phyloP scores from a whole-genome alignment of 2,329 filamentous ascomycete genomes.

The Arthrinium puccinioides region DNA sequence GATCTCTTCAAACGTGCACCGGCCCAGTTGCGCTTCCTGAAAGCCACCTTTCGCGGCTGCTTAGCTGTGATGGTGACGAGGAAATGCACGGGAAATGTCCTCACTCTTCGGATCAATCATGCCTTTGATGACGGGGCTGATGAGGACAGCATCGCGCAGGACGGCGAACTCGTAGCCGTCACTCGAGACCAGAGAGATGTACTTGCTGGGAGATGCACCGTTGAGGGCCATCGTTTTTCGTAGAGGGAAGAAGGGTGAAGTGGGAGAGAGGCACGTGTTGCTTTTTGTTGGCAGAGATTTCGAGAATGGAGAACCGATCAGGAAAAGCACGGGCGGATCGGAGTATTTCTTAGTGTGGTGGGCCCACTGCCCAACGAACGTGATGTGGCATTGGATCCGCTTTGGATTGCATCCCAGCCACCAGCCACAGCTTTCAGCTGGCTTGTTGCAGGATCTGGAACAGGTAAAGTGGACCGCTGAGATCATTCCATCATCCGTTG shows the following conservation, averaged over 20 bases:
- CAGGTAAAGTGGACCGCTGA: not conserved
- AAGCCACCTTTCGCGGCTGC: conserved; percentile 45
- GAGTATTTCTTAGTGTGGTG: not conserved
- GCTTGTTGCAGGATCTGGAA: not conserved
- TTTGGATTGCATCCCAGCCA: not conserved
- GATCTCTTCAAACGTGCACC: conserved; percentile 64
- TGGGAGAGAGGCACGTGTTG: not conserved
- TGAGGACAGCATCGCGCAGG: conserved; percentile 60
- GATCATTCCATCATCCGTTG: conserved; percentile 1
- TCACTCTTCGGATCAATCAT: conserved; percentile 66
- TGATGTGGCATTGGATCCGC: not conserved
- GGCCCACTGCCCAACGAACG: too few species aligned
- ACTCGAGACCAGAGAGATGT: conserved; percentile 68
- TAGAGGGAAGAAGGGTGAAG: conserved; percentile 1
- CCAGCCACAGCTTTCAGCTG: not conserved
- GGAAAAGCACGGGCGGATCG: not conserved
- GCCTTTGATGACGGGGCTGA: conserved; percentile 65
- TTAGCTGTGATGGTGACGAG: conserved; percentile 6
- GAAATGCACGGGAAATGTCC: conserved; percentile 15
- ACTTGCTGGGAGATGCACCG: conserved; percentile 44
- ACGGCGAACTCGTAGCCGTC: conserved; percentile 75
- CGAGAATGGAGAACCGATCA: too few species aligned
- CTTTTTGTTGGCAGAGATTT: conserved; percentile 5
- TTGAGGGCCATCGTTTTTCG: conserved; percentile 14
- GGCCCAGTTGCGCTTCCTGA: conserved; percentile 54